These are phyloP conservation scores for Flammula alnicola DNA, from an alignment of 1,284 basidiomycete genomes.

Conservation along the genomic window DNA sequence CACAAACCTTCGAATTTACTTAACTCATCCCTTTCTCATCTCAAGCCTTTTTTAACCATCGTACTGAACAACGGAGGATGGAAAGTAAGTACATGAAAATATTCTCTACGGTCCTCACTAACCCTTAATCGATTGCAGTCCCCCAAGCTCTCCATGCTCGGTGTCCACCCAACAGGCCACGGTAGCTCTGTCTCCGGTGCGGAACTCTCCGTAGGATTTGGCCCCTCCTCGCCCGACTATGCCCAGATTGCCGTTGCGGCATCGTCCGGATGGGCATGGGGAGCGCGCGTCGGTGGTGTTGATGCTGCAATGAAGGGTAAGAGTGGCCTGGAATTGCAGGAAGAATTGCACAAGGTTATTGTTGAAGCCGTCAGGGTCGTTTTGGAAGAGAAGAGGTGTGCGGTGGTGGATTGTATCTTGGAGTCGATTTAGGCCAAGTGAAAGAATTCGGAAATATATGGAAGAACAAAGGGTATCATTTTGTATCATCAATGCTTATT, in stretches of 20 bases:
- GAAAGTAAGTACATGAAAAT: slow-evolving; percentile 44
- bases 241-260: slow-evolving; percentile 65
- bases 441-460: no score
- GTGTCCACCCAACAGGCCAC: slow-evolving; percentile 62
- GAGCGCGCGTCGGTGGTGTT: slow-evolving; percentile 45
- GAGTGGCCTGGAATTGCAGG: slow-evolving; percentile 26
- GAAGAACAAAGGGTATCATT: no score
- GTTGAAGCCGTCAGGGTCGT: slow-evolving; percentile 39
- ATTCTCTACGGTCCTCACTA: not conserved
- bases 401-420: slow-evolving; percentile 57
- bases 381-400: slow-evolving; percentile 60
- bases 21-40: not conserved
- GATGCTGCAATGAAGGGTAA: not conserved
- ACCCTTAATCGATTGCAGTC: slow-evolving; percentile 39
- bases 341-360: slow-evolving; percentile 35
- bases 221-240: slow-evolving; percentile 66
- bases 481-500: no score
- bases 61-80: slow-evolving; percentile 76
- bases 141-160: slow-evolving; percentile 66
- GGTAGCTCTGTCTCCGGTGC: slow-evolving; percentile 52
- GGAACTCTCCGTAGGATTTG: slow-evolving; percentile 65
- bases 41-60: slow-evolving; percentile 71
- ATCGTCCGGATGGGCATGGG: slow-evolving; percentile 68
- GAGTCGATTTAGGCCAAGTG: slow-evolving; percentile 33
- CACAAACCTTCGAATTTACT: no score